Evolutionary conservation across 129 eudicot species (phyloP).

Genomic region (Lonicera japonica): DNA sequence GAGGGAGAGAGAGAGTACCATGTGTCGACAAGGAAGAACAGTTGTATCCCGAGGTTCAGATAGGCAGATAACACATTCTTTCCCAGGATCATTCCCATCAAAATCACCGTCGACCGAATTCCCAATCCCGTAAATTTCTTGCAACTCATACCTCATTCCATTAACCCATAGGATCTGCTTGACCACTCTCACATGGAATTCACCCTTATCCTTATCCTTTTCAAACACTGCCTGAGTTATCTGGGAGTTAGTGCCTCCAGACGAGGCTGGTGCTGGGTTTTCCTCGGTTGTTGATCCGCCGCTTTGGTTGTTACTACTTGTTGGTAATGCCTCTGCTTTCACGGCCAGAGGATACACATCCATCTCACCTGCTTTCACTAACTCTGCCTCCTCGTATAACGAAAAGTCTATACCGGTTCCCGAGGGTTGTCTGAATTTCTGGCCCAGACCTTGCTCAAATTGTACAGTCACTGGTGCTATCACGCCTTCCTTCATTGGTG

Average conservation of each 20-base stretch:
- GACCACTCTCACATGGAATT: slow-evolving; percentile 56
- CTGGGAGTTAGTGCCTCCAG: slow-evolving; percentile 63
- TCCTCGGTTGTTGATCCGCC: slow-evolving; percentile 32
- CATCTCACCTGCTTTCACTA: slow-evolving; percentile 45
- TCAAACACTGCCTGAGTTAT: slow-evolving; percentile 85
- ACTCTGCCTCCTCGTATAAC: slow-evolving; percentile 53
- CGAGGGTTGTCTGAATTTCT: slow-evolving; percentile 72
- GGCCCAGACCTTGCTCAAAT: slow-evolving; percentile 82
- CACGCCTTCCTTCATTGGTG: slow-evolving; percentile 57
- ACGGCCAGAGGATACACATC: slow-evolving; percentile 76
- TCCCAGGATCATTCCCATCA: slow-evolving; percentile 87
- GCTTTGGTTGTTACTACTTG: slow-evolving; percentile 11
- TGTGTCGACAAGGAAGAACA: slow-evolving; percentile 96
- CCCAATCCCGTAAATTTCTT: slow-evolving; percentile 94
- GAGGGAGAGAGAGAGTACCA: slow-evolving; percentile 43
- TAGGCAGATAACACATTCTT: slow-evolving; percentile 96
- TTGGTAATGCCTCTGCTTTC: slow-evolving; percentile 78
- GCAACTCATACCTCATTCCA: slow-evolving; percentile 80
- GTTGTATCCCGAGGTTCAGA: slow-evolving; percentile 96
- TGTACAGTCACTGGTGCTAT: slow-evolving; percentile 56
- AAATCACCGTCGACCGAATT: slow-evolving; percentile 78
- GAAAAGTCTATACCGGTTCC: slow-evolving; percentile 89
- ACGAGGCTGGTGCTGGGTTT: slow-evolving; percentile 20
- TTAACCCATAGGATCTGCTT: slow-evolving; percentile 87
- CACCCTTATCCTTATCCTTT: slow-evolving; percentile 82